Evolutionary conservation across 495 filamentous ascomycete genomes (phyloP).

Genomic region (Xylaria longipes): DNA sequence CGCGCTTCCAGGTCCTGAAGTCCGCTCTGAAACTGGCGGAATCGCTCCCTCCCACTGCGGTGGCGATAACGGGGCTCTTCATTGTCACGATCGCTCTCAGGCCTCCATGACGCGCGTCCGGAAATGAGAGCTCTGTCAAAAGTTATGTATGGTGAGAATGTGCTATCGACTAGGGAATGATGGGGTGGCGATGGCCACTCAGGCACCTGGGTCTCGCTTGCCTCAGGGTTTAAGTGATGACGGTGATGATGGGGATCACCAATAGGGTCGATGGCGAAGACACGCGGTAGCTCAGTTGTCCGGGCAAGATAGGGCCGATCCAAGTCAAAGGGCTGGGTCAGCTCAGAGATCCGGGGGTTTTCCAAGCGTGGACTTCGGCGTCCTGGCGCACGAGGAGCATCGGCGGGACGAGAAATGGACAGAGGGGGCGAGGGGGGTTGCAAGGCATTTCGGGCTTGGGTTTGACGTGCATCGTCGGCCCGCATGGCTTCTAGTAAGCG

Average conservation of each 20-base stretch:
- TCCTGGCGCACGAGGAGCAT: neutral
- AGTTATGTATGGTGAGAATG: neutral
- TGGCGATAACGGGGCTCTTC: neutral
- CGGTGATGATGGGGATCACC: neutral
- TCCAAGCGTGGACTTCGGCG: slow-evolving; percentile 12
- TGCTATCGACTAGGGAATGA: neutral
- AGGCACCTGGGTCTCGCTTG: neutral
- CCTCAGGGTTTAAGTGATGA: neutral
- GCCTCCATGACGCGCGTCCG: neutral
- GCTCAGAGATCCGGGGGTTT: neutral
- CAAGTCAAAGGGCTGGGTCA: neutral
- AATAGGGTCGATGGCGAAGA: neutral
- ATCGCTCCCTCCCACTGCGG: neutral
- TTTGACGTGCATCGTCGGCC: too few relatives aligned
- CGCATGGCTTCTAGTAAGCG: slow-evolving; percentile 20
- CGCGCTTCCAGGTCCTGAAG: neutral
- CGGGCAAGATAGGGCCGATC: slow-evolving; percentile 1
- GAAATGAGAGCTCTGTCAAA: neutral
- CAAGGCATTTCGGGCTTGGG: neutral
- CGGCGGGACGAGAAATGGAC: neutral
- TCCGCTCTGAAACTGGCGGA: neutral
- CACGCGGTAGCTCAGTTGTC: neutral
- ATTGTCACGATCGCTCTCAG: neutral
- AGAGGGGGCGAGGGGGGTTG: neutral
- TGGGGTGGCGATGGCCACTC: slow-evolving; percentile 3